These are phyloP conservation scores for Phytophthora europaea DNA, from an alignment of 352 stramenopile species.

Conservation along the genomic window DNA sequence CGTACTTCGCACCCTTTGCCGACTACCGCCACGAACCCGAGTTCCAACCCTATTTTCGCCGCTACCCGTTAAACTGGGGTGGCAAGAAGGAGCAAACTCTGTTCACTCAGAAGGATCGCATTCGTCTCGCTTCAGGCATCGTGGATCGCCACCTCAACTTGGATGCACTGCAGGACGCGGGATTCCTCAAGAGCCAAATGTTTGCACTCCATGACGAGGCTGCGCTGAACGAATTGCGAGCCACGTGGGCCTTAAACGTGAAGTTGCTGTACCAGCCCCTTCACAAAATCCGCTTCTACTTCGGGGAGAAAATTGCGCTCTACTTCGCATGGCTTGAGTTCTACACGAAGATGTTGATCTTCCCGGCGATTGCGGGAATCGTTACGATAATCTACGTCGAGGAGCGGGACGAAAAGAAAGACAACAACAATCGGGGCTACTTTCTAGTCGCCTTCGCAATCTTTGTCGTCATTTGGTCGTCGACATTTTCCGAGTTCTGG, in stretches of 20 bases:
- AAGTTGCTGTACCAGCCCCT: constrained; percentile 80
- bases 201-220: constrained; percentile 89
- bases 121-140: constrained; percentile 69
- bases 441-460: constrained; percentile 77
- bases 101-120: constrained; percentile 82
- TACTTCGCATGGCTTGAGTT: constrained; percentile 94
- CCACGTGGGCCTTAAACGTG: constrained; percentile 71
- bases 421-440: constrained; percentile 58
- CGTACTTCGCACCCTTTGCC: constrained; percentile 76
- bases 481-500: constrained; percentile 87
- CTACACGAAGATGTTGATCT: constrained; percentile 92
- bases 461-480: constrained; percentile 90
- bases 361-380: constrained; percentile 79
- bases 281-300: constrained; percentile 89
- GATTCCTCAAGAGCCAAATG: constrained; percentile 66
- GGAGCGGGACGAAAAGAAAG: constrained; percentile 32
- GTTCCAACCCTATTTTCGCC: constrained; percentile 80
- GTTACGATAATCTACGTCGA: constrained; percentile 73
- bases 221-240: constrained; percentile 67
- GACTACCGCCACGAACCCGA: constrained; percentile 71
- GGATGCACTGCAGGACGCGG: constrained; percentile 59
- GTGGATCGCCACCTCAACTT: constrained; percentile 75
- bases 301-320: constrained; percentile 89
- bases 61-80: constrained; percentile 72
- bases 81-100: constrained; percentile 68